These are phyloP conservation scores for Gracilaria vermiculophylla DNA, from an alignment of 23 red algal genomes.

Conservation along the genomic window DNA sequence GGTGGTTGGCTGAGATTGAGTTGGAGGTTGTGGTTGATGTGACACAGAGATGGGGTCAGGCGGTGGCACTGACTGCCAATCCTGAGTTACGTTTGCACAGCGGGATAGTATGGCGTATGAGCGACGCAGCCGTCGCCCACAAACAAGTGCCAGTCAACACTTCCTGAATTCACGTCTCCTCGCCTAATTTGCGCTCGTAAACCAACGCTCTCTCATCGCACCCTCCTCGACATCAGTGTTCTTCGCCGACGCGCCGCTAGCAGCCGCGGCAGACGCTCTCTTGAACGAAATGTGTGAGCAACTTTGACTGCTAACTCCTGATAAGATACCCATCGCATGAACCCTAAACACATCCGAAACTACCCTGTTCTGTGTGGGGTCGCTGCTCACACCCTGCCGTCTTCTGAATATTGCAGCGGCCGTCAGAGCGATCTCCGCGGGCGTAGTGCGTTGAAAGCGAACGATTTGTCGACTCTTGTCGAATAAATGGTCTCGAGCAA, in stretches of 20 bases:
- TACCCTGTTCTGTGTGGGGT: not conserved
- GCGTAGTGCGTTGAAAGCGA: constrained; percentile 6
- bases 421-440: not conserved
- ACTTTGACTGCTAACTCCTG: not conserved
- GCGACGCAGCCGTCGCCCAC: not conserved
- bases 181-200: not conserved
- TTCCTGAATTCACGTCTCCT: not conserved
- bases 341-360: not conserved
- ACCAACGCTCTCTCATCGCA: not conserved
- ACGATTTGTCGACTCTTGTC: not conserved
- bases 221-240: not conserved
- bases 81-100: constrained; percentile 16
- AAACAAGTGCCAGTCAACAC: not conserved
- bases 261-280: not conserved
- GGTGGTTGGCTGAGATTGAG: not conserved
- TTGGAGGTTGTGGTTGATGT: not conserved
- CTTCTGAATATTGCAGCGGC: not conserved
- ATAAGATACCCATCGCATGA: not conserved
- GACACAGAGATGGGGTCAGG: not conserved
- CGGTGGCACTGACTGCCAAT: not conserved
- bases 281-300: not conserved
- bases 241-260: not conserved
- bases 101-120: constrained; percentile 36
- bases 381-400: not conserved
- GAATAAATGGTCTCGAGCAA: not conserved